These are phyloP conservation scores for Saturnispora dispora DNA, from an alignment of 805 yeast species.

Conservation along the genomic window DNA sequence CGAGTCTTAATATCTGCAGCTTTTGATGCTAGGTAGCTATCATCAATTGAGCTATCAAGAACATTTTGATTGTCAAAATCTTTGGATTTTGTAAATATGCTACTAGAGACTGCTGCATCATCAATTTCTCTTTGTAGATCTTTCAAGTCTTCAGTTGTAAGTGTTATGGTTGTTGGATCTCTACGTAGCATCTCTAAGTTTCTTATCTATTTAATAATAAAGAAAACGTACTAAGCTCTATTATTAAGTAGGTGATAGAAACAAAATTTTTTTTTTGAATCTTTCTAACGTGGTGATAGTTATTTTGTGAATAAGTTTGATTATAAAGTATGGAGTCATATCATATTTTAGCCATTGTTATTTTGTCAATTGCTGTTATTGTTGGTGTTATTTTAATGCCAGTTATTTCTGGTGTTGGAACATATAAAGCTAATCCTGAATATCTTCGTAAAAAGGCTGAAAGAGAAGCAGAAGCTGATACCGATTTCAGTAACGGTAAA, in stretches of 20 bases:
- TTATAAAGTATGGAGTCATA: constrained; percentile 7
- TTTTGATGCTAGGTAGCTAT: constrained; percentile 3
- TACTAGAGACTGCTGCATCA: neutral
- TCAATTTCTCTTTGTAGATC: constrained; percentile 15
- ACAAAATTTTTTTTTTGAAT: neutral
- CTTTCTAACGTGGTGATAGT: neutral
- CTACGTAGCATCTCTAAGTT: constrained; percentile 46
- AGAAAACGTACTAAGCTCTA: neutral
- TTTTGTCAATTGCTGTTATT: constrained; percentile 16
- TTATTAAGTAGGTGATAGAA: neutral
- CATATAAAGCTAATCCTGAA: constrained; percentile 21
- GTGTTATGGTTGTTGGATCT: constrained; percentile 57
- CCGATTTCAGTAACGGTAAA: neutral
- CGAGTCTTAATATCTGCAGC: constrained; percentile 4
- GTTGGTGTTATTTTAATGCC: constrained; percentile 21
- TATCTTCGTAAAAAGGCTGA: neutral
- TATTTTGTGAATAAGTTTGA: constrained; percentile 1
- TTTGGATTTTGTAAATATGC: neutral
- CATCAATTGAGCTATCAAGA: neutral
- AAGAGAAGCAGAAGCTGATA: neutral
- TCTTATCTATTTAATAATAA: no score
- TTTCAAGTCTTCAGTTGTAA: constrained; percentile 59
- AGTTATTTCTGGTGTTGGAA: constrained; percentile 21
- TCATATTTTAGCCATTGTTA: constrained; percentile 11
- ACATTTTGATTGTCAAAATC: neutral